Percentiles rank a stretch among this genome's conserved stretches.
phyloP scores from a whole-genome alignment of 495 filamentous ascomycete species.

The Penicillium nucicola region DNA sequence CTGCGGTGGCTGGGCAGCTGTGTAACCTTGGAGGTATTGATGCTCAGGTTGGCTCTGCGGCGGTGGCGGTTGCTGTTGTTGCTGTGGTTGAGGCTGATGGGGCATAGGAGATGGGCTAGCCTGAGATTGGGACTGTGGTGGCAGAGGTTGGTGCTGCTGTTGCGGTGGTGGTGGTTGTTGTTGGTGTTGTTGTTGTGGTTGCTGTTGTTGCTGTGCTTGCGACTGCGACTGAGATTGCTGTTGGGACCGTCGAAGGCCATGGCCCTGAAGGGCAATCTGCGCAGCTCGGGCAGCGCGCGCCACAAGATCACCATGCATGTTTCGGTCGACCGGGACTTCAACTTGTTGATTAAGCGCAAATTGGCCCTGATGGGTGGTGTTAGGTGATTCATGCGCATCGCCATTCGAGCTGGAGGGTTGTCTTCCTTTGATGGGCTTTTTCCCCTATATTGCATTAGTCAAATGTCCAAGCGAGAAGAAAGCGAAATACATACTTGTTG shows the following conservation, averaged over 20 bases:
- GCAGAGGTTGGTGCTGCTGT: conserved; percentile 31
- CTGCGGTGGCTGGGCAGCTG: conserved; percentile 24
- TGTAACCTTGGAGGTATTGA: conserved; percentile 30
- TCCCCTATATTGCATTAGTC: conserved; percentile 32
- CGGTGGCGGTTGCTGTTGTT: conserved; percentile 20
- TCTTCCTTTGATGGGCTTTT: conserved; percentile 43
- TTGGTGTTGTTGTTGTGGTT: conserved; percentile 24
- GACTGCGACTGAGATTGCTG: conserved; percentile 38
- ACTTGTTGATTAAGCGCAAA: conserved; percentile 43
- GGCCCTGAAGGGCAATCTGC: conserved; percentile 52
- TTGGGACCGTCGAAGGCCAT: conserved; percentile 42
- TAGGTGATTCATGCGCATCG: conserved; percentile 36
- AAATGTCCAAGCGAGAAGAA: not conserved
- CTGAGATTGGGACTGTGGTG: conserved; percentile 14
- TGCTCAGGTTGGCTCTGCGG: conserved; percentile 31
- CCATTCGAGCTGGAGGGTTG: conserved; percentile 41
- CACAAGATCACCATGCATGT: conserved; percentile 51
- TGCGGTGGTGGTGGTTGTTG: conserved; percentile 32
- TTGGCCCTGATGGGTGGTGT: conserved; percentile 42
- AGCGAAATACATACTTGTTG: conserved; percentile 38
- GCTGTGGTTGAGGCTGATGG: conserved; percentile 19
- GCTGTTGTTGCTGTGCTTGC: conserved; percentile 25
- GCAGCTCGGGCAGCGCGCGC: conserved; percentile 52
- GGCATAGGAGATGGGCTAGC: conserved; percentile 5
- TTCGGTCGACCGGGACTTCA: conserved; percentile 41